Conservation (phyloP, 371 early-diverging fungal genomes). For the Mortierella sp. region DNA sequence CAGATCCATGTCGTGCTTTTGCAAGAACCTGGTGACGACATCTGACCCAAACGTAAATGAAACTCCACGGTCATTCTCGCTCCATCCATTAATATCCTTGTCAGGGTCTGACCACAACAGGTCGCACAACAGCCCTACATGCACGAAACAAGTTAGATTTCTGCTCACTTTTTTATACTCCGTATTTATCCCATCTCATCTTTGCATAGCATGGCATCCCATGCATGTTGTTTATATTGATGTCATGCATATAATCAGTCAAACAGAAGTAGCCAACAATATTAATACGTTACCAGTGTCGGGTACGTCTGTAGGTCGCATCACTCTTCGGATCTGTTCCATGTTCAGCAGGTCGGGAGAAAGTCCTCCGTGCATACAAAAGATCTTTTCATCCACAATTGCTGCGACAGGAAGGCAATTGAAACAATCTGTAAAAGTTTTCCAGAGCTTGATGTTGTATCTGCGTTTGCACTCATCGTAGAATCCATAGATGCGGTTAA, state of each 20-base stretch:
- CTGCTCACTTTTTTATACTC: too few species aligned
- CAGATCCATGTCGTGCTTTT: constrained; percentile 92
- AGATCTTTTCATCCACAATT: constrained; percentile 93
- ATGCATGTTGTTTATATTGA: too few species aligned
- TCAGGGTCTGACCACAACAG: constrained; percentile 98
- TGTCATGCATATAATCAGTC: too few species aligned
- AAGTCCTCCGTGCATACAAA: constrained; percentile 97
- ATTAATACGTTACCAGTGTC: constrained; percentile 73
- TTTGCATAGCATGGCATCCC: not conserved
- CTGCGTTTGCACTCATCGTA: constrained; percentile 98
- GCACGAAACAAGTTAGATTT: not conserved
- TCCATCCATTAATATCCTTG: constrained; percentile 84
- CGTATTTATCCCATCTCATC: constrained; percentile 10
- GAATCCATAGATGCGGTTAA: constrained; percentile 98
- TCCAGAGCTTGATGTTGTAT: constrained; percentile 95
- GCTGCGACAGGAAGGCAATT: constrained; percentile 95
- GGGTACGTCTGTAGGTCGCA: constrained; percentile 96
- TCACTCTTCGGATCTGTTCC: constrained; percentile 90
- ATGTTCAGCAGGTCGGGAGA: constrained; percentile 89
- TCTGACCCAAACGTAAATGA: constrained; percentile 91
- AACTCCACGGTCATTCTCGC: constrained; percentile 93
- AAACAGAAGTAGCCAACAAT: not conserved
- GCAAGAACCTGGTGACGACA: constrained; percentile 89
- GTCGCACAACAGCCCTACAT: constrained; percentile 80
- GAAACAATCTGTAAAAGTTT: constrained; percentile 93